These are phyloP conservation scores for Toxicodendron radicans DNA, from an alignment of 345 rosid species.

Conservation along the genomic window DNA sequence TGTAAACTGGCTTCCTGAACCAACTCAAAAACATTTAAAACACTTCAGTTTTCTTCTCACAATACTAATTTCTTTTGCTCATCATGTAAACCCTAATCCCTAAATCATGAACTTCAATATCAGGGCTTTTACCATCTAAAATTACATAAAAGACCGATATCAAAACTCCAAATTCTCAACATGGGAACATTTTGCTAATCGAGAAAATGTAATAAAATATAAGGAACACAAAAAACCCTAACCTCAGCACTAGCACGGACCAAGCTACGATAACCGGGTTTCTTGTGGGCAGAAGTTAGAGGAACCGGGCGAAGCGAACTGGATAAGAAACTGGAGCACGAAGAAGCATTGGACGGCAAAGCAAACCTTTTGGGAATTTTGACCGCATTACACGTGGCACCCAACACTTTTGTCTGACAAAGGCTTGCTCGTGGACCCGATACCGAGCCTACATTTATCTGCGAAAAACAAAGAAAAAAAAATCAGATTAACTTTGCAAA, in stretches of 20 bases:
- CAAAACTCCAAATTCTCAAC: neutral
- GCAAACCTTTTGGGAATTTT: constrained; percentile 26
- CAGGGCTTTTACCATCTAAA: neutral
- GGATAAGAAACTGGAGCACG: constrained; percentile 37
- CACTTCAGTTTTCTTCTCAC: neutral
- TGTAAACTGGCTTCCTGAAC: constrained; percentile 54
- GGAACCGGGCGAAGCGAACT: constrained; percentile 40
- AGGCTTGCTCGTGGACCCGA: constrained; percentile 34
- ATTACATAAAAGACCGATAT: neutral
- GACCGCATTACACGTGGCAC: constrained; percentile 31
- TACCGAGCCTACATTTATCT: constrained; percentile 60
- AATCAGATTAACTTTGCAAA: neutral
- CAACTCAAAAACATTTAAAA: neutral
- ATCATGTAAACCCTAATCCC: neutral
- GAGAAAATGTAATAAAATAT: neutral
- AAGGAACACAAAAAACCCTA: constrained; percentile 13
- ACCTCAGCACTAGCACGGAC: constrained; percentile 79
- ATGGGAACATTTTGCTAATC: neutral
- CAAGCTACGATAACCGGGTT: constrained; percentile 32
- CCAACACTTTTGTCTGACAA: constrained; percentile 27
- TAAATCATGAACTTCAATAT: neutral
- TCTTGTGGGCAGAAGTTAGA: constrained; percentile 33
- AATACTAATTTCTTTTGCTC: neutral
- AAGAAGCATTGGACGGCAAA: constrained; percentile 30
- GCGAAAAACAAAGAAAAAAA: constrained; percentile 14